A percentile compares a stretch with the other conserved stretches of the same genome.
These are phyloP conservation scores for Mercurialis annua DNA, from an alignment of 345 rosid genomes.

Conservation along the genomic window DNA sequence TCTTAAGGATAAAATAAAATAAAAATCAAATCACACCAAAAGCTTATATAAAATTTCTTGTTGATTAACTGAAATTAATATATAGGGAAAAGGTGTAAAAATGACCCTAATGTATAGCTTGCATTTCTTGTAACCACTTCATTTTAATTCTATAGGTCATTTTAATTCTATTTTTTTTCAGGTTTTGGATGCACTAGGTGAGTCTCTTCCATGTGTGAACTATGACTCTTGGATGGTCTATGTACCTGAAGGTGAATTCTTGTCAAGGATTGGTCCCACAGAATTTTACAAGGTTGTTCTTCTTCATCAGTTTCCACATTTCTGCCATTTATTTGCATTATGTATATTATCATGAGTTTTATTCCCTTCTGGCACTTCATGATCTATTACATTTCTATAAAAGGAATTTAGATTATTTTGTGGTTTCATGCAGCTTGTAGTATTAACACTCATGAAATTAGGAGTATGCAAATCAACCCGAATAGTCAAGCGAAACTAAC, in stretches of 20 bases:
- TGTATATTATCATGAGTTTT: neutral
- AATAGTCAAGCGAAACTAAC: too few species aligned
- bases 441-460: neutral
- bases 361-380: neutral
- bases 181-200: constrained; percentile 91
- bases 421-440: neutral
- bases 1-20: too few species aligned
- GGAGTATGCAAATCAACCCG: too few species aligned
- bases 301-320: neutral
- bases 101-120: too few species aligned
- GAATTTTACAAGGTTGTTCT: constrained; percentile 78
- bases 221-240: constrained; percentile 99
- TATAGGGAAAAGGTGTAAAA: too few species aligned
- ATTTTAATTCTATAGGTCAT: too few species aligned
- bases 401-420: neutral
- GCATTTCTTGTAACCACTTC: too few species aligned
- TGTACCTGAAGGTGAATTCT: constrained; percentile 88
- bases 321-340: neutral
- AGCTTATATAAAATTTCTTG: too few species aligned
- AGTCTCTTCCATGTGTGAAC: constrained; percentile 69
- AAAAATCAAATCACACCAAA: too few species aligned
- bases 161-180: constrained; percentile 39
- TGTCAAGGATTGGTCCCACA: constrained; percentile 86
- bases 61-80: too few species aligned
- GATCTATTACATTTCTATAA: neutral